Evolutionary conservation across 352 stramenopile genomes (phyloP), one percentile per base, ranked within the genome.

Genomic region (Phytophthora cryptogea): DNA sequence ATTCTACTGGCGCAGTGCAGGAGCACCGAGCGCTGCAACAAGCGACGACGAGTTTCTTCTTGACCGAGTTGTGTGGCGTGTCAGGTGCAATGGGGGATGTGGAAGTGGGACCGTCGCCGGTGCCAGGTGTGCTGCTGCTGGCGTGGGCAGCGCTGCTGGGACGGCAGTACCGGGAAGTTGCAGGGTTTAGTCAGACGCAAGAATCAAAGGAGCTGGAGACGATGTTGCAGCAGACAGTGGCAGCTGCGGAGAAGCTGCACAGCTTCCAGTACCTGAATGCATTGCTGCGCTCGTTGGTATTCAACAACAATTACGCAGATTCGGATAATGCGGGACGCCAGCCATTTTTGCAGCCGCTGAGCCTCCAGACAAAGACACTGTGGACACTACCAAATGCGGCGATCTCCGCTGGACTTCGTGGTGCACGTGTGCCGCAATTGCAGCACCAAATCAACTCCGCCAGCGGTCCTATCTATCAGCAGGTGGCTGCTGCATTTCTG

Each of bases 191-290:
- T 6, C 14, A 45, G 4, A 60, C 30, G 5, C 46, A 65, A 13
- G 41, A 76, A 55, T 37, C 36, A 8, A 47, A 43, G 17, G 57
- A 78, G 28, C 33, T 87, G 16, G 68, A 85, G 16, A 27, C 32
- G 2, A 60, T 78, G 33, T 54, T 91, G 26, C 73, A 88, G 50
- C 54, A 70, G 3, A 72, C 72, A 4, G 53, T 90, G 4, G 48
- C 55, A 40, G 59, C 67, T 13, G 74, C 76, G 0, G 81, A 90
- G 37, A 35, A 56, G 9, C 49, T 68, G 5, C 70, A 75, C 17
- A 78, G 77, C 20, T 89, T 90, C 49, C 79, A 88, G 40, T 78
- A 76, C 45, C 52, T 89, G 8, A 76, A 87, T 13, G 54, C 63
- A 5, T 46, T 88, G 14, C 44, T 90, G n/a, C 66, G 62, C 1